Evolutionary conservation across 345 rosid species (phyloP).

Genomic region (Acer yangbiense): DNA sequence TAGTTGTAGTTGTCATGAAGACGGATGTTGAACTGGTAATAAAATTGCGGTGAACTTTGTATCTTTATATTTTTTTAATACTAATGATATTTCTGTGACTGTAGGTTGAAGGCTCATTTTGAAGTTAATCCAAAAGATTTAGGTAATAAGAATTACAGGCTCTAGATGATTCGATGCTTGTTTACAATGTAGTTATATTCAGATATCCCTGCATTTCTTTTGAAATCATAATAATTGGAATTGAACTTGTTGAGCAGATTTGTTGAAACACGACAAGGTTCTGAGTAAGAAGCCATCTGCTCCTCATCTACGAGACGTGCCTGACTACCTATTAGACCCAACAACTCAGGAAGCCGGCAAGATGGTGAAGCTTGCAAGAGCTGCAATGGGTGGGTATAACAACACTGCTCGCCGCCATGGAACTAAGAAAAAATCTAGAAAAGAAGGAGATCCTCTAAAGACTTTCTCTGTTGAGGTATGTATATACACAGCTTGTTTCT

Average conservation of each 20-base stretch:
- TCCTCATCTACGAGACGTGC: slow-evolving; percentile 71
- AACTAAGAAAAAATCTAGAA: slow-evolving; percentile 52
- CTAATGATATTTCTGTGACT: slow-evolving; percentile 15
- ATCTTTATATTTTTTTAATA: too few relatives aligned
- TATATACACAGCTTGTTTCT: slow-evolving; percentile 4
- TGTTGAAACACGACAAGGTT: slow-evolving; percentile 80
- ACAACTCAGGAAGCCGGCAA: slow-evolving; percentile 84
- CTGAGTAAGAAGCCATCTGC: slow-evolving; percentile 71
- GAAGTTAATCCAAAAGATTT: slow-evolving; percentile 83
- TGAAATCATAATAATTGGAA: not conserved
- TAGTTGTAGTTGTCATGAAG: not conserved
- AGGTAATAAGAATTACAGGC: slow-evolving; percentile 33
- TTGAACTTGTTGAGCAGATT: slow-evolving; percentile 48
- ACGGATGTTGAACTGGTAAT: not conserved
- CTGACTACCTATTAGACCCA: slow-evolving; percentile 71
- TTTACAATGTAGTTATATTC: not conserved
- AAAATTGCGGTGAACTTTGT: too few relatives aligned
- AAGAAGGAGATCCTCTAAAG: slow-evolving; percentile 65
- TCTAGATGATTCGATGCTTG: not conserved
- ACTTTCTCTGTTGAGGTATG: slow-evolving; percentile 51
- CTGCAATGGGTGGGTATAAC: slow-evolving; percentile 84
- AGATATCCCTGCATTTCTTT: not conserved
- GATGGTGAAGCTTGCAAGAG: slow-evolving; percentile 78
- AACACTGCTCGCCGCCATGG: slow-evolving; percentile 41
- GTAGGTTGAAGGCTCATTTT: slow-evolving; percentile 88